Evolutionary conservation across 352 stramenopile genomes (phyloP), one percentile per base, ranked within the genome.

Genomic region (Globisporangium okanoganense): DNA sequence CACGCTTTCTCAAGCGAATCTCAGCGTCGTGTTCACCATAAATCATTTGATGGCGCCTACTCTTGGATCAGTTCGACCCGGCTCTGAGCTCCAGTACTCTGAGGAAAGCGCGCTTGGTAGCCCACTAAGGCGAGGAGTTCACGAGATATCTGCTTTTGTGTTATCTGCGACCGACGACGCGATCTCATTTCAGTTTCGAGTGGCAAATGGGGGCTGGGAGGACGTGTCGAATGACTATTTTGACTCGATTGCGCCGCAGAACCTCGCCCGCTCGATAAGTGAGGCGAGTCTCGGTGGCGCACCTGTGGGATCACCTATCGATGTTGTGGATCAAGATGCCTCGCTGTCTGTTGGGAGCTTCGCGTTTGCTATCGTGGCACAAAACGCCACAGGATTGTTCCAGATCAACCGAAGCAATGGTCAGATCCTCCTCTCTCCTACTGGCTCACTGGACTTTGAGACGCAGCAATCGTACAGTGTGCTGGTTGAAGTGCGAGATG

Each of bases 11-110:
- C 33, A 66, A 18, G 41, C 25, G 1, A 53, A 66, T 31, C 56
- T 65, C 13, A 60, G 16, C 14, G 48, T 58, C 0, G 58, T 38
- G 16, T 69, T 76, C 31, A 35, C 64, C 9, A 55, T 76, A 7
- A 59, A 76, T 69, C 54, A 38, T 16, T 12, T 56, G 8, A 8
- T 62, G 0, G 31, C 12, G 8, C 33, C 44, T 14, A 38, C 44
- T 13, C 18, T 38, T 10, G n/a, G 56, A 48, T 54, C 35, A 14
- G n/a, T 48, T 24, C 45, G 44, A 12, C 22, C 45, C 1, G 20
- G 56, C 14, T 56, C 24, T 6, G 56, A 54, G n/a, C 43, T 62
- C 4, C 44, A 43, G 14, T 56, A 48, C 45, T 13, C 18, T 6
- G 43, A 48, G 13, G 56, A 62, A 40, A 56, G 10, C 20, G 35